Conservation (phyloP, 148 eudicot species). For the Chenopodium album region DNA sequence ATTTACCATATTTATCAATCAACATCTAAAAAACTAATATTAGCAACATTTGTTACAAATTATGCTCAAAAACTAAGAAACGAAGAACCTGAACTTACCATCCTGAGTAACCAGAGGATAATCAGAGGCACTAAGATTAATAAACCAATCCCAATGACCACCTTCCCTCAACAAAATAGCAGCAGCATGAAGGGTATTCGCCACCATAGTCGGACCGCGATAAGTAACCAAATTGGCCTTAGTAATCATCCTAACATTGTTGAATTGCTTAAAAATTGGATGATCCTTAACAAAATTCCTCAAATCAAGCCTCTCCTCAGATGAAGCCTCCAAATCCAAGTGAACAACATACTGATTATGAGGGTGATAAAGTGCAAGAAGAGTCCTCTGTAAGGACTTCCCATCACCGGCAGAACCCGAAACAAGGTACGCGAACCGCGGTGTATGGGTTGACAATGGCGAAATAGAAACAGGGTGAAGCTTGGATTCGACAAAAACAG, state of each 20-base stretch:
- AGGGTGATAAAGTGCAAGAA: constrained; percentile 75
- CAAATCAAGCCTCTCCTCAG: constrained; percentile 52
- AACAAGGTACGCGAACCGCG: constrained; percentile 77
- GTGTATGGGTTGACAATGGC: constrained; percentile 44
- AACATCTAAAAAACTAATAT: too few species aligned
- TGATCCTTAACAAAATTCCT: constrained; percentile 38
- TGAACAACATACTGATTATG: constrained; percentile 71
- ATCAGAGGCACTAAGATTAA: constrained; percentile 92
- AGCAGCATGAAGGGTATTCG: constrained; percentile 88
- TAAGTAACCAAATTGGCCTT: constrained; percentile 90
- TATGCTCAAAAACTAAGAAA: neutral
- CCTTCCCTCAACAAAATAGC: constrained; percentile 68
- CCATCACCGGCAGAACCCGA: constrained; percentile 84
- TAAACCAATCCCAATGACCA: constrained; percentile 96
- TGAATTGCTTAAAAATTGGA: constrained; percentile 38
- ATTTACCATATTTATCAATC: too few species aligned
- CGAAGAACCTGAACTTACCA: constrained; percentile 36
- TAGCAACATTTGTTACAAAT: neutral
- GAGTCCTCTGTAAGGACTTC: constrained; percentile 51
- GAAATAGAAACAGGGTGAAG: constrained; percentile 53
- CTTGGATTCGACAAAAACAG: constrained; percentile 66
- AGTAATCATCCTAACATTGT: constrained; percentile 70
- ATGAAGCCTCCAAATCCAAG: constrained; percentile 66
- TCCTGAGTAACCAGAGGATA: constrained; percentile 94
- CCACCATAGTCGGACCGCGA: constrained; percentile 91